Evolutionary conservation across 2,329 filamentous ascomycete genomes (phyloP), one percentile per base, ranked within the genome.

Genomic region (Cucurbitaria berberidis): DNA sequence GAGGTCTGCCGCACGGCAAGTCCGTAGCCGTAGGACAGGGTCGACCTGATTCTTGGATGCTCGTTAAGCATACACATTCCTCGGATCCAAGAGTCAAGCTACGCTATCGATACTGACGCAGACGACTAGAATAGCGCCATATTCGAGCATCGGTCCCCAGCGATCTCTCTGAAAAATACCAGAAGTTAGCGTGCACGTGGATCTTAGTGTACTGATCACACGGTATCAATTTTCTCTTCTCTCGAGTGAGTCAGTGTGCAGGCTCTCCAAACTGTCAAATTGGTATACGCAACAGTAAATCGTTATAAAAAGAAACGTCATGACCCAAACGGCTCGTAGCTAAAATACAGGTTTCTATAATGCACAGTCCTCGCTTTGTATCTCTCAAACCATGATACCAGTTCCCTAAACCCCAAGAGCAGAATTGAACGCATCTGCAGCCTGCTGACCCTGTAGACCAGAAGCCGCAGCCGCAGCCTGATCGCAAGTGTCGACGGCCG

Each of bases 391-490:
- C 27, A 19, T 21, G 19, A 10, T 51, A 19, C 16, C 44, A n/a
- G 13, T 43, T 24, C 35, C 26, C 36, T 64, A 69, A 8, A 67
- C 51, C 3, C 68, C 67, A 39, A 72, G 57, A 21, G 60, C 67
- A 18, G 43, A 13, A 57, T 71, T 72, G 48, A 70, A 73, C 5
- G 65, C 63, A 58, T 69, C 55, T 1, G 70, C 68, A 38, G 68
- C 67, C 13, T 55, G 66, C 50, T 66, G 64, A 2, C 60, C 70
- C 22, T 44, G 42, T 22, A 67, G 45, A 5, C 56, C 61, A 2
- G 57, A 41, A n/a, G 67, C 60, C 8, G 61, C 60, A 19, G 58
- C 50, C 16, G 62, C 51, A 26, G 67, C 69, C 22, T 40, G 29
- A n/a, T 68, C 53, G 54, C 66, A 70, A 13, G 50, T 30, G 36